Conservation (phyloP, 164 flowering plant species). For the Taxillus chinensis region DNA sequence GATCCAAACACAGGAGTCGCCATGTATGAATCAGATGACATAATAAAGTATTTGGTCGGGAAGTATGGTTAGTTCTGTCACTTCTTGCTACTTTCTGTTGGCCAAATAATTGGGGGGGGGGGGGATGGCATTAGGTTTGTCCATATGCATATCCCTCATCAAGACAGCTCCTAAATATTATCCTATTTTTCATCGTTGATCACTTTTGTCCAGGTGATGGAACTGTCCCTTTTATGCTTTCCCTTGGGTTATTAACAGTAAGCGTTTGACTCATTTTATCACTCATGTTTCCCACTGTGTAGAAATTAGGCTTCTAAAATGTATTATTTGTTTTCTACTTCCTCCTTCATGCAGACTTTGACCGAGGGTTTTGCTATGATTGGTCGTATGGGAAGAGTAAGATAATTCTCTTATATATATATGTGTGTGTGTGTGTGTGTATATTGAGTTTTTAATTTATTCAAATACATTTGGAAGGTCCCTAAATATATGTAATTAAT, state of each 20-base stretch:
- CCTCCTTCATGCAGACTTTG: slow-evolving; percentile 52
- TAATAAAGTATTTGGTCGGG: slow-evolving; percentile 76
- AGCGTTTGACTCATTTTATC: slow-evolving; percentile 12
- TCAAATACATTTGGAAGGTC: background rate
- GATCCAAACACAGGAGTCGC: slow-evolving; percentile 96
- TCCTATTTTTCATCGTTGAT: background rate
- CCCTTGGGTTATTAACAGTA: slow-evolving; percentile 90
- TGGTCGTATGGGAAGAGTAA: slow-evolving; percentile 89
- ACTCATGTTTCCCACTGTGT: background rate
- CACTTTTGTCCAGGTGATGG: slow-evolving; percentile 67
- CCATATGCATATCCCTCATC: background rate
- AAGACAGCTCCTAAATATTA: background rate
- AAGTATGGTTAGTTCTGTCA: slow-evolving; percentile 59
- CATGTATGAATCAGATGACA: slow-evolving; percentile 96
- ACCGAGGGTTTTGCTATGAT: slow-evolving; percentile 90
- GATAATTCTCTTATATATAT: background rate
- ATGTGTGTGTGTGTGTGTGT: background rate
- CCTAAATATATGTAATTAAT: background rate
- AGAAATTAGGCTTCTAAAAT: background rate
- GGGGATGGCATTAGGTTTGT: too few species aligned
- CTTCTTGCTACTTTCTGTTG: background rate
- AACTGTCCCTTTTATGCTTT: slow-evolving; percentile 56
- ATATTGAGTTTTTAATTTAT: background rate
- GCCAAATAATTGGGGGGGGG: too few species aligned
- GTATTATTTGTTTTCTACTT: background rate